phyloP scores from a whole-genome alignment of 371 early-diverging fungal genomes.

The Phascolomyces articulosus region DNA sequence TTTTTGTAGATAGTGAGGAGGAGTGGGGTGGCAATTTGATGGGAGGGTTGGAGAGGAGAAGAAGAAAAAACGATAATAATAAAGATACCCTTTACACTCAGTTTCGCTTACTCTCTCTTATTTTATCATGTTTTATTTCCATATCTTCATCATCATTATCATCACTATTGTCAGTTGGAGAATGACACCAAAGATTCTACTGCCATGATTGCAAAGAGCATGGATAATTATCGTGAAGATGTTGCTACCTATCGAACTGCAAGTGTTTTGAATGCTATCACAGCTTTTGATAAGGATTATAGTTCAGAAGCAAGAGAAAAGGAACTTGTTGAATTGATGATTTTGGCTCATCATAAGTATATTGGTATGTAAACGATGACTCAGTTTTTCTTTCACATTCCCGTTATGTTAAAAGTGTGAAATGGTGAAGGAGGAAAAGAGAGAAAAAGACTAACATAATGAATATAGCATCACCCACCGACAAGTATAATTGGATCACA shows the following conservation, averaged over 20 bases:
- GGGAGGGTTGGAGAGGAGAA: no score
- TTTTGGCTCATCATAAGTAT: constrained; percentile 75
- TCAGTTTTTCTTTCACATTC: no score
- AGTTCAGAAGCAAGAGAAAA: constrained; percentile 41
- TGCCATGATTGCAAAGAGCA: constrained; percentile 53
- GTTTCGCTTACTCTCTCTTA: no score
- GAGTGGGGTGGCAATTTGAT: no score
- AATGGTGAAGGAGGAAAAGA: no score
- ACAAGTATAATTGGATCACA: constrained; percentile 85
- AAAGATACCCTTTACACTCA: no score
- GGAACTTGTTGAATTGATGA: constrained; percentile 65
- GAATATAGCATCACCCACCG: constrained; percentile 54
- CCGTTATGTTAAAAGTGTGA: no score
- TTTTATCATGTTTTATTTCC: no score
- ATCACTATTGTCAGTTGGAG: constrained; percentile 30
- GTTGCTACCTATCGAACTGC: constrained; percentile 57
- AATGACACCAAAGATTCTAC: constrained; percentile 56
- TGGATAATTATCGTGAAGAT: constrained; percentile 49
- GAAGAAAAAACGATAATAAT: no score
- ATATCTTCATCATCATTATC: no score
- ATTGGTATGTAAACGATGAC: constrained; percentile 36
- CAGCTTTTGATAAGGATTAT: constrained; percentile 45
- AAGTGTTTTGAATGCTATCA: constrained; percentile 67
- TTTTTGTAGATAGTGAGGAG: no score
- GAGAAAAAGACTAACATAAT: neutral